Base-by-base conservation (phyloP, 208 protist genomes). In the Novymonas esmeraldas region DNA sequence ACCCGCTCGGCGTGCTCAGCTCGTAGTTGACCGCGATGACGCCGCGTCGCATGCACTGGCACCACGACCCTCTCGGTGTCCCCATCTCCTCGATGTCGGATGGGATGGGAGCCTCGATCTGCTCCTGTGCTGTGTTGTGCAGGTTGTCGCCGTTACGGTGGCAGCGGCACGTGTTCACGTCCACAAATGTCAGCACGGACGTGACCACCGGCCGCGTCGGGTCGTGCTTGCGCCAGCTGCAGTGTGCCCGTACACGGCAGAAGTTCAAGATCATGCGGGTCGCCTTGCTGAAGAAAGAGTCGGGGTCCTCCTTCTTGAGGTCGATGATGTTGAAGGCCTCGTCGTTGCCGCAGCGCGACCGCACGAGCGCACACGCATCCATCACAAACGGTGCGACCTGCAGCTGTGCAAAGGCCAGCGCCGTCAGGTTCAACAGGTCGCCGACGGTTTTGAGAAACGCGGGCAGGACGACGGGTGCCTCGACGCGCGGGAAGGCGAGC, bases 11-110 rank as follows among this genome's bases (percentile, higher is more conserved):
- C 2, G 92, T 96, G 66, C 83, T 93, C n/a, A 96, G 85, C 65
- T 94, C 89, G 66, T 96, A 96, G 68, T 96, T 96, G 18, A 96
- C 85, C 18, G 81, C 87, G 5, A 94, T 77, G n/a, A 84, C 89
- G 52, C 73, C 84, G 38, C 64, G 62, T 13, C 92, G 87, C 3
- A 64, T 42, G 64, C 92, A 96, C 51, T 33, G 49, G 66, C 92
- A 96, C 92, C 92, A 96, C 44, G 87, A 84, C 28, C 73, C 57
- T 9, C 65, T 50, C 22, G 85, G 82, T 16, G 65, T 65, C n/a
- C 83, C 78, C 18, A 87, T 62, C 1, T 45, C 65, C 2, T 70
- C 66, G 29, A 63, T 59, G 48, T 64, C 70, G 28, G 50, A 69
- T 4, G 56, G 22, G 1, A 70, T 9, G n/a, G 46, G 31, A 0